A percentile compares a stretch with the other conserved stretches of the same genome.
These are phyloP conservation scores for Spongospora subterranea DNA, from an alignment of 208 protist genomes.

Conservation along the genomic window DNA sequence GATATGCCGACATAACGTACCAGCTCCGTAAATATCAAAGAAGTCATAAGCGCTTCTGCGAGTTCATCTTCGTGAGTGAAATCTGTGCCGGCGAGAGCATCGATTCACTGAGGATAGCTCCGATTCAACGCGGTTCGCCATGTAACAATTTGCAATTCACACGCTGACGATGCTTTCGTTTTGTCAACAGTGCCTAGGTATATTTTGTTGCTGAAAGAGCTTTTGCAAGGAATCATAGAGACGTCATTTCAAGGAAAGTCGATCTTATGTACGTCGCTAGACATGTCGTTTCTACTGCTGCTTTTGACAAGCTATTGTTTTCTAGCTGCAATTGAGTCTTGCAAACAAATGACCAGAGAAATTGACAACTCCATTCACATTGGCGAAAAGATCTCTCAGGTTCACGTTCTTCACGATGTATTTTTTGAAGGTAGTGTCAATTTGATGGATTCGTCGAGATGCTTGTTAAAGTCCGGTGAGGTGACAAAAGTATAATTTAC, in stretches of 20 bases:
- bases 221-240: not conserved
- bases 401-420: not conserved
- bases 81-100: not conserved
- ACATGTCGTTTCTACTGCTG: too few relatives aligned
- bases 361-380: not conserved
- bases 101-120: not conserved
- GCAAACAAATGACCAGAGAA: not conserved
- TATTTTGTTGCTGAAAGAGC: not conserved
- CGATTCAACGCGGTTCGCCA: not conserved
- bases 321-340: not conserved
- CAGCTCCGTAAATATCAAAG: not conserved
- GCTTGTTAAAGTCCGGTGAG: not conserved
- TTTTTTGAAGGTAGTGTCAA: not conserved
- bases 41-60: not conserved
- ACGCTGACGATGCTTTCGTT: too few relatives aligned
- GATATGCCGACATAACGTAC: not conserved
- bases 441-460: not conserved
- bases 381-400: not conserved
- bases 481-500: not conserved
- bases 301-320: not conserved
- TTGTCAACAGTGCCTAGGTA: not conserved
- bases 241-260: not conserved
- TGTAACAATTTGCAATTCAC: too few relatives aligned
- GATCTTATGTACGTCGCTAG: too few relatives aligned
- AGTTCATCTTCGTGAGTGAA: not conserved